These are phyloP conservation scores for Cetradonia linearis DNA, from an alignment of 495 filamentous ascomycete genomes.

Conservation along the genomic window DNA sequence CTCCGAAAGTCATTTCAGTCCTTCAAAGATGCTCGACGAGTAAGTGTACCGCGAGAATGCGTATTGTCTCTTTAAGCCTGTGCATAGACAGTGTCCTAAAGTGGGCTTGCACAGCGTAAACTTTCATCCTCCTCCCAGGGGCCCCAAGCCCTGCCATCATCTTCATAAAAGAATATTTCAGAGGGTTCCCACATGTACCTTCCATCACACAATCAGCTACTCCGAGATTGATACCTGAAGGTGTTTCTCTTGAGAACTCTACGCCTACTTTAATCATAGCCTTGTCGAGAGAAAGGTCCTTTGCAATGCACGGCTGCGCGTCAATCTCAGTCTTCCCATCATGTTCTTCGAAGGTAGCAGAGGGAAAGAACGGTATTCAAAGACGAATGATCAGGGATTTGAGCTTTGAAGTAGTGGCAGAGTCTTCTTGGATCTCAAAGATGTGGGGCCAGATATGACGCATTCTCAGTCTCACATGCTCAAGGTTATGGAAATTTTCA, in stretches of 20 bases:
- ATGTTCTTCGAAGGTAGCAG: neutral
- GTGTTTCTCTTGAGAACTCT: neutral
- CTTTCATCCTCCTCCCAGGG: conserved; percentile 2
- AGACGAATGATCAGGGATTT: conserved; percentile 1
- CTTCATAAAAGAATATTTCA: neutral
- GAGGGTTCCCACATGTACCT: neutral
- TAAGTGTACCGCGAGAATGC: too few relatives aligned
- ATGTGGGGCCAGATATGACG: conserved; percentile 10
- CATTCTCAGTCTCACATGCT: conserved; percentile 6
- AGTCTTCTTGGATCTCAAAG: neutral
- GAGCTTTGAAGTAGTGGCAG: neutral
- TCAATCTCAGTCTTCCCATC: neutral
- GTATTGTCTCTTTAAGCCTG: neutral
- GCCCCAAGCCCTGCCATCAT: neutral
- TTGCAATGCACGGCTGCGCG: neutral
- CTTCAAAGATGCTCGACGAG: too few relatives aligned
- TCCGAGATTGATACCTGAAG: neutral
- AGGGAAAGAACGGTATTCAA: neutral
- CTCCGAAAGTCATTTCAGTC: too few relatives aligned
- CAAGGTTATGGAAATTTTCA: neutral
- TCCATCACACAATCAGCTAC: conserved; percentile 8
- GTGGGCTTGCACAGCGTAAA: neutral
- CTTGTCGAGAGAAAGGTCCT: neutral
- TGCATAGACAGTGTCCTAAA: neutral
- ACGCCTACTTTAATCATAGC: neutral